Evolutionary conservation across 768 basidiomycete species (phyloP).

Genomic region (Mycena filopes): DNA sequence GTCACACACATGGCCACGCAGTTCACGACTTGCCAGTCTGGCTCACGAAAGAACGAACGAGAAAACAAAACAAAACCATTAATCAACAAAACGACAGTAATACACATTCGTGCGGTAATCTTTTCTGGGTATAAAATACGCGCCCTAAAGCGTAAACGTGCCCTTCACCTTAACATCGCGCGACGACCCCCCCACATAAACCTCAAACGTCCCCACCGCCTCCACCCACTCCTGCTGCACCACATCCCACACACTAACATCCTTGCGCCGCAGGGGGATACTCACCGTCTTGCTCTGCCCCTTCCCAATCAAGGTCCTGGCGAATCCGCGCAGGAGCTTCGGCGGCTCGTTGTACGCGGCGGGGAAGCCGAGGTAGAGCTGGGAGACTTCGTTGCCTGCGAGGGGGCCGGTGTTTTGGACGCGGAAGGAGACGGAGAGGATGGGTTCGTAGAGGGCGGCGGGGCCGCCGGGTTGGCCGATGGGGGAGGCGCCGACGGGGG

Average conservation of each 20-base stretch:
- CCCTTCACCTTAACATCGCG: slow-evolving; percentile 34
- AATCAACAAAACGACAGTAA: no score
- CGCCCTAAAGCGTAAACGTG: slow-evolving; percentile 14
- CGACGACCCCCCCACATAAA: slow-evolving; percentile 44
- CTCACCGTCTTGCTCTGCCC: slow-evolving; percentile 26
- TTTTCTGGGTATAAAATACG: neutral
- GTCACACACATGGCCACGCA: no score
- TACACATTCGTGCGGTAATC: no score
- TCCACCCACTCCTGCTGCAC: slow-evolving; percentile 44
- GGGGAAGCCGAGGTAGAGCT: slow-evolving; percentile 44
- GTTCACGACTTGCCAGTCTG: no score
- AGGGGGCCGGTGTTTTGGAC: slow-evolving; percentile 49
- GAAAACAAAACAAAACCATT: no score
- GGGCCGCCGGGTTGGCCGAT: slow-evolving; percentile 25
- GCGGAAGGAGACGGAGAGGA: slow-evolving; percentile 46
- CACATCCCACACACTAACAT: slow-evolving; percentile 31
- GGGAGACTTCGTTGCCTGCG: slow-evolving; percentile 40
- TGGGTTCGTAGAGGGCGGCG: slow-evolving; percentile 40
- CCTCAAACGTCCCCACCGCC: slow-evolving; percentile 44
- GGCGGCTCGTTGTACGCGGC: slow-evolving; percentile 43
- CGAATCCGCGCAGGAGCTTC: slow-evolving; percentile 46
- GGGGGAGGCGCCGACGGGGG: slow-evolving; percentile 16
- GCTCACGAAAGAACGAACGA: no score
- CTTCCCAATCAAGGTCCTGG: slow-evolving; percentile 34
- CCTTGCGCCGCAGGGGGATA: slow-evolving; percentile 22